phyloP scores from a whole-genome alignment of 2,329 filamentous ascomycete genomes.

The Penicillium sp. region DNA sequence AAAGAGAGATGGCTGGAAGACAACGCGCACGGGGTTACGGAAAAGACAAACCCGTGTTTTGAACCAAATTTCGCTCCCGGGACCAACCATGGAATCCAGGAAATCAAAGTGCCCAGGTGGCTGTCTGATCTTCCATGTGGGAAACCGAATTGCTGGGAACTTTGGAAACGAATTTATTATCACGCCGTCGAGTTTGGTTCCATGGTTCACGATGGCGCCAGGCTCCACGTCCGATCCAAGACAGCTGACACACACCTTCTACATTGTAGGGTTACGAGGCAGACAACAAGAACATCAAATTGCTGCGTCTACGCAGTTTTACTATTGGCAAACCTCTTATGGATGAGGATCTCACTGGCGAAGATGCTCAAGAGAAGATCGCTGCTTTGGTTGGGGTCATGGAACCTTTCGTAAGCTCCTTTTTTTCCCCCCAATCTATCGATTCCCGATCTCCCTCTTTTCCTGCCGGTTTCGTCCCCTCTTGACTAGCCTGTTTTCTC shows the following conservation, averaged over 20 bases:
- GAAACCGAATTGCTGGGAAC: not conserved
- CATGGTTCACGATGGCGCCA: slow-evolving; percentile 38
- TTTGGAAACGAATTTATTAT: not conserved
- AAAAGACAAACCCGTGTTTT: slow-evolving; percentile 25
- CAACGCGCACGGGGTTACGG: slow-evolving; percentile 23
- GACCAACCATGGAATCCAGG: not conserved
- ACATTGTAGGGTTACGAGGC: slow-evolving; percentile 65
- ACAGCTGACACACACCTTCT: not conserved
- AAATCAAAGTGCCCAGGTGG: not conserved
- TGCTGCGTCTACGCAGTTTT: slow-evolving; percentile 78
- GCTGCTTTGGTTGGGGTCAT: slow-evolving; percentile 64
- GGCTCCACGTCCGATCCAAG: slow-evolving; percentile 19
- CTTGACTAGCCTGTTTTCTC: slow-evolving; percentile 23
- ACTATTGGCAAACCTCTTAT: slow-evolving; percentile 67
- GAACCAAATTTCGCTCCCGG: slow-evolving; percentile 1
- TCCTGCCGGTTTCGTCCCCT: slow-evolving; percentile 22
- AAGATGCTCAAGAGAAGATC: slow-evolving; percentile 65
- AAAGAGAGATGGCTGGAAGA: slow-evolving; percentile 22
- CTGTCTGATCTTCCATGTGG: not conserved
- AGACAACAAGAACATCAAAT: slow-evolving; percentile 74
- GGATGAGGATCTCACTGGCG: slow-evolving; percentile 63
- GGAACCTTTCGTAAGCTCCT: slow-evolving; percentile 73
- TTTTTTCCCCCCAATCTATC: slow-evolving; percentile 7
- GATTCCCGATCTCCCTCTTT: slow-evolving; percentile 19
- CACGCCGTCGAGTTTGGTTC: slow-evolving; percentile 37